Evolutionary conservation across 768 basidiomycete species (phyloP).

Genomic region (Leucocoprinus sp.): DNA sequence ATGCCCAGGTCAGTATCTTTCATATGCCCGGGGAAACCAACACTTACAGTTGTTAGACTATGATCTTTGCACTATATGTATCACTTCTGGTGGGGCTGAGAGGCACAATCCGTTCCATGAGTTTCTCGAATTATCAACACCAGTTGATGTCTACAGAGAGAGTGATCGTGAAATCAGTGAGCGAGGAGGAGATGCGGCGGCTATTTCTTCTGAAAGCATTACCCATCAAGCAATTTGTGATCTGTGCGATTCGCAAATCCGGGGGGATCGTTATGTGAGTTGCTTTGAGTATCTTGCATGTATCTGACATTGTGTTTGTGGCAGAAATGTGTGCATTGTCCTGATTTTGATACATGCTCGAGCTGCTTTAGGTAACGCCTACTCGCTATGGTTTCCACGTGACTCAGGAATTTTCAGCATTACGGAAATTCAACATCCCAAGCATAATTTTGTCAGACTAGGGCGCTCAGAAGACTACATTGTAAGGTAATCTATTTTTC

Average conservation of each 20-base stretch:
- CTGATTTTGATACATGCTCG: constrained; percentile 76
- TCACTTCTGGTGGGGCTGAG: constrained; percentile 39
- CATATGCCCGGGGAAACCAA: not conserved
- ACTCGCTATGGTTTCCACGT: not conserved
- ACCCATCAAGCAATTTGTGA: constrained; percentile 66
- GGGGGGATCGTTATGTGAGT: constrained; percentile 67
- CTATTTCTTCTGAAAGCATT: constrained; percentile 16
- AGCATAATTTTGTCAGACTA: constrained; percentile 66
- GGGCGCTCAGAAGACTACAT: constrained; percentile 45
- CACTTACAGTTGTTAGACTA: constrained; percentile 39
- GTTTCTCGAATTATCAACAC: constrained; percentile 61
- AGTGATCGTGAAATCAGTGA: constrained; percentile 18
- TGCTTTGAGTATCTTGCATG: constrained; percentile 3
- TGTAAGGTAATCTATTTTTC: constrained; percentile 27
- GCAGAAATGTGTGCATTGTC: constrained; percentile 74
- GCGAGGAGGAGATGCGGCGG: constrained; percentile 1
- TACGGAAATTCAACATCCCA: constrained; percentile 64
- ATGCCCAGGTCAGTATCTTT: constrained; percentile 45
- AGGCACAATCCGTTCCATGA: constrained; percentile 56
- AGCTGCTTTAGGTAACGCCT: constrained; percentile 53
- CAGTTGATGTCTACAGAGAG: constrained; percentile 60
- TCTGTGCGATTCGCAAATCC: constrained; percentile 64
- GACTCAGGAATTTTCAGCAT: constrained; percentile 34
- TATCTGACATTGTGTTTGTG: not conserved
- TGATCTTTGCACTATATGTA: constrained; percentile 60